Conservation (phyloP, 2,329 filamentous ascomycete species). For the Trichoderma cornu-damae region DNA sequence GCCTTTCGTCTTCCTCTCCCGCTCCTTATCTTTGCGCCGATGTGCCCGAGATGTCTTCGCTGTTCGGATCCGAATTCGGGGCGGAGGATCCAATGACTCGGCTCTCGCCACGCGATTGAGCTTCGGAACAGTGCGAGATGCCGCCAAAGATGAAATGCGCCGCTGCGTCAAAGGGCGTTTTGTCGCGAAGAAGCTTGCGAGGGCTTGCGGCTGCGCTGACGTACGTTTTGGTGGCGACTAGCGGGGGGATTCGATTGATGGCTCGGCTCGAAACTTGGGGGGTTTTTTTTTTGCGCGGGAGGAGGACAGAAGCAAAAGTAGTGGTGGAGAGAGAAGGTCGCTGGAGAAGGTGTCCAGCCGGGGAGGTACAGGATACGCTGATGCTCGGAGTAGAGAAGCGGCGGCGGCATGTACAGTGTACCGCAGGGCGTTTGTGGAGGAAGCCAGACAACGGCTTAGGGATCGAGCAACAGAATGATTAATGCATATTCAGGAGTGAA, state of each 20-base stretch:
- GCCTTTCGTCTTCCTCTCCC: background rate
- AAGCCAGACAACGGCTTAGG: background rate
- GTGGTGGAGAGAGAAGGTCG: constrained; percentile 18
- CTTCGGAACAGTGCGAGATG: background rate
- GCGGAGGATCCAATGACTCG: background rate
- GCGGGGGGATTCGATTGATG: constrained; percentile 6
- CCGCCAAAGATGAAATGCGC: constrained; percentile 2
- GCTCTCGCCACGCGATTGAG: constrained; percentile 6
- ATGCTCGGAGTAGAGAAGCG: background rate
- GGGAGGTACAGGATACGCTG: constrained; percentile 1
- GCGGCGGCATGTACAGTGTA: background rate
- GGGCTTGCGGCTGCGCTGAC: constrained; percentile 29
- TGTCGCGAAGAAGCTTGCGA: constrained; percentile 13
- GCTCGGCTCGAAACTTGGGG: too few relatives aligned
- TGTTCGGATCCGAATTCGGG: background rate
- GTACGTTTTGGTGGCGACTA: constrained; percentile 27
- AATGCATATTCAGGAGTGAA: background rate
- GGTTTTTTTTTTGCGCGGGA: too few relatives aligned
- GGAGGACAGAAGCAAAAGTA: constrained; percentile 10
- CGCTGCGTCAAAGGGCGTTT: background rate
- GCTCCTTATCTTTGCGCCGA: background rate
- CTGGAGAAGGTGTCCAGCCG: background rate
- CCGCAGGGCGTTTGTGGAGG: background rate
- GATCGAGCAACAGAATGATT: background rate
- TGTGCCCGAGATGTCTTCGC: constrained; percentile 5